These are phyloP conservation scores for Balamuthia mandrillaris DNA, from an alignment of 208 protist genomes.

Conservation along the genomic window DNA sequence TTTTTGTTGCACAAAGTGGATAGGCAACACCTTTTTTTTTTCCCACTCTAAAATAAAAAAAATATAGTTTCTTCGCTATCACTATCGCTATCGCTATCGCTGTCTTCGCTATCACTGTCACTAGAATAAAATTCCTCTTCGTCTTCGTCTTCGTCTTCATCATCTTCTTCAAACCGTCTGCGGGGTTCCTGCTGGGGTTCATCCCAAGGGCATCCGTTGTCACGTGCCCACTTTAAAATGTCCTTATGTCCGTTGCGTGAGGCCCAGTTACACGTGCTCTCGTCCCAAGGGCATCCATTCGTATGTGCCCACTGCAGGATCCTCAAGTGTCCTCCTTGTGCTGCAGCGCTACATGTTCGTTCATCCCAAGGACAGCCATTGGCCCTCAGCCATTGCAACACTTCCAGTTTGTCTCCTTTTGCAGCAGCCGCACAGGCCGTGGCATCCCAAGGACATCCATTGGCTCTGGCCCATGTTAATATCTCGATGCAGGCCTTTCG, in stretches of 20 bases:
- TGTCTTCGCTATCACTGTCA: too few relatives aligned
- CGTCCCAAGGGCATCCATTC: slow-evolving; percentile 4
- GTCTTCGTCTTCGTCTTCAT: too few relatives aligned
- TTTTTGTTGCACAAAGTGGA: too few relatives aligned
- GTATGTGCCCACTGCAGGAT: neutral
- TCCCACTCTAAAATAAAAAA: too few relatives aligned
- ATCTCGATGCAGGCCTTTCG: neutral
- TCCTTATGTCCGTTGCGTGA: neutral
- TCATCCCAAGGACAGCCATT: neutral
- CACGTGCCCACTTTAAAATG: neutral
- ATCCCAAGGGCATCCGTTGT: neutral
- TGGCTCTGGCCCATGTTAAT: neutral
- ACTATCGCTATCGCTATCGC: too few relatives aligned
- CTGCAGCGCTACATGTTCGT: neutral
- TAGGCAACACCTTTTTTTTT: too few relatives aligned
- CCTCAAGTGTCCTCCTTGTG: neutral
- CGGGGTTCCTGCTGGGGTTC: too few relatives aligned
- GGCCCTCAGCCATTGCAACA: neutral
- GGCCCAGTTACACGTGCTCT: neutral
- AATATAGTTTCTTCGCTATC: too few relatives aligned
- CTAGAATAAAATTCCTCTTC: too few relatives aligned
- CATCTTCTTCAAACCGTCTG: too few relatives aligned
- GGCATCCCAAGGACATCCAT: neutral
- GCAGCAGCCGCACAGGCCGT: neutral
- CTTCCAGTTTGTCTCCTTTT: neutral